Evolutionary conservation across 1,139 yeast species (phyloP).

Genomic region (Saccharomycopsis crataegensis): DNA sequence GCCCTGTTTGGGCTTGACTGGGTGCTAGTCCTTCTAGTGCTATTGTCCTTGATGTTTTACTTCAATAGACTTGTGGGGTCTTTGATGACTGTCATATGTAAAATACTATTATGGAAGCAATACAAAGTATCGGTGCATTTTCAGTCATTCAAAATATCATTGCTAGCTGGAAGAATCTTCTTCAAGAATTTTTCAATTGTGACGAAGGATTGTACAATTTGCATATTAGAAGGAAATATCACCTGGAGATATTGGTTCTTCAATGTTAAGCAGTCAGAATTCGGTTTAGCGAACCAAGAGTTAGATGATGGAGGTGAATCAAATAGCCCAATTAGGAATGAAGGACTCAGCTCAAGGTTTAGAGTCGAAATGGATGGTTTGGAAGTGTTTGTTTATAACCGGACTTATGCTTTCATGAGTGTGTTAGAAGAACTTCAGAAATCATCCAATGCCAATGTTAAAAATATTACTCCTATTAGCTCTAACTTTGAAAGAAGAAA

Average conservation of each 20-base stretch:
- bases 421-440: conserved; percentile 41
- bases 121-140: conserved; percentile 50
- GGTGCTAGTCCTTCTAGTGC: conserved; percentile 58
- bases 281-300: conserved; percentile 23
- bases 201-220: conserved; percentile 62
- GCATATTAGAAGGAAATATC: conserved; percentile 61
- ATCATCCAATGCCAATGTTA: conserved; percentile 18
- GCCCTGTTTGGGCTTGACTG: conserved; percentile 32
- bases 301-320: conserved; percentile 27
- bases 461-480: neutral
- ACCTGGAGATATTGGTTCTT: conserved; percentile 91
- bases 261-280: conserved; percentile 42
- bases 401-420: conserved; percentile 68
- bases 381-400: conserved; percentile 75
- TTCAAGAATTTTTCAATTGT: conserved; percentile 68
- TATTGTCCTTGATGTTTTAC: conserved; percentile 63
- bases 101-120: conserved; percentile 57
- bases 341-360: conserved; percentile 52
- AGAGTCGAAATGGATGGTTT: conserved; percentile 61
- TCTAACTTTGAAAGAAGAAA: conserved; percentile 22
- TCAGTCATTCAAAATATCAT: conserved; percentile 67
- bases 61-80: conserved; percentile 71
- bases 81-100: conserved; percentile 42
- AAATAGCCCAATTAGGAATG: conserved; percentile 28
- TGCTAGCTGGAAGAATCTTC: conserved; percentile 75